Percentiles rank a stretch among this genome's conserved stretches.
Conservation (phyloP, 176 grass and related monocot genomes). For the Melocanna baccifera region DNA sequence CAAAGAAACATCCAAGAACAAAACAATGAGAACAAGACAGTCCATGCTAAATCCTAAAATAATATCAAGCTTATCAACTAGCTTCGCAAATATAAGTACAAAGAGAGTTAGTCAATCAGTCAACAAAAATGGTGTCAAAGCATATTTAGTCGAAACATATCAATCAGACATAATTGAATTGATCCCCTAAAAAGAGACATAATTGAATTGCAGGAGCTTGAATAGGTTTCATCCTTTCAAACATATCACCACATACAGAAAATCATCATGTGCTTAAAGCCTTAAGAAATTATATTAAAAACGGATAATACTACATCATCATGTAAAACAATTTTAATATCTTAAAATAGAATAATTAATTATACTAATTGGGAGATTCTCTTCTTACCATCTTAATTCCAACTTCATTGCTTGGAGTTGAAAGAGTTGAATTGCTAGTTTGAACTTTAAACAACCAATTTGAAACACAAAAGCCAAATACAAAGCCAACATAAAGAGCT, state of each 20-base stretch:
- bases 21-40: background rate
- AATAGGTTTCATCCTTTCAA: conserved; percentile 16
- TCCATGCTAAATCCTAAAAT: background rate
- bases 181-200: background rate
- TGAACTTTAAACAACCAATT: no score
- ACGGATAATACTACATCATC: no score
- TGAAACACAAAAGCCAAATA: no score
- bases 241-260: background rate
- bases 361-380: no score
- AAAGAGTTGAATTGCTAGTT: no score
- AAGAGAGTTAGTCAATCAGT: background rate
- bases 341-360: no score
- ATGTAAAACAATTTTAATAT: no score
- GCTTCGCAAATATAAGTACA: background rate
- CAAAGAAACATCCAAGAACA: background rate
- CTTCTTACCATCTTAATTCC: no score
- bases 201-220: background rate
- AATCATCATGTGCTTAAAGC: no score
- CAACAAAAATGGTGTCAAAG: background rate
- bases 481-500: no score
- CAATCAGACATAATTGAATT: background rate
- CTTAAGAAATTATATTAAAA: no score
- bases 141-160: conserved; percentile 11
- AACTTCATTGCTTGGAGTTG: no score
- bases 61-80: background rate